Percentiles rank a stretch among this genome's conserved stretches.
Conservation (phyloP, 768 basidiomycete genomes). For the Tubosaeta sp. region DNA sequence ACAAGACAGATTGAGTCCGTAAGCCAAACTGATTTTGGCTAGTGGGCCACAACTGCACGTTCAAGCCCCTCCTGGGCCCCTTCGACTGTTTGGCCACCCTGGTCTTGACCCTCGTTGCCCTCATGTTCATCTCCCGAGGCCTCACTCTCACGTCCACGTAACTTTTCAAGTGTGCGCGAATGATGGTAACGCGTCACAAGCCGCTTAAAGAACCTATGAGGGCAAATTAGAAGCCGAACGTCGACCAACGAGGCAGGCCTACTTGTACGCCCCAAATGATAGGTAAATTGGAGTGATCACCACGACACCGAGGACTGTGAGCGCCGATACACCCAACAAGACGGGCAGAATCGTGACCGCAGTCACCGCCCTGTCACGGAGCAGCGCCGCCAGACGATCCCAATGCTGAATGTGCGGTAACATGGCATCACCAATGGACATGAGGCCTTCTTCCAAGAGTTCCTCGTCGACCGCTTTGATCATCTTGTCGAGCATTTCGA, state of each 20-base stretch:
- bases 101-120: background rate
- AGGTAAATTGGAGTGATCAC: constrained; percentile 5
- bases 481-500: constrained; percentile 17
- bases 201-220: background rate
- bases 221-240: background rate
- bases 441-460: constrained; percentile 9
- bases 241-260: background rate
- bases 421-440: constrained; percentile 12
- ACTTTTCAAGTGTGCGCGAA: background rate
- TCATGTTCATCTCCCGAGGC: background rate
- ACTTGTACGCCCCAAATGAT: constrained; percentile 4
- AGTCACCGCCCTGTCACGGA: background rate
- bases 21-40: too few species aligned
- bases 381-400: constrained; percentile 5
- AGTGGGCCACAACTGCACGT: too few species aligned
- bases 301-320: background rate
- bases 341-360: constrained; percentile 5
- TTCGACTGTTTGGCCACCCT: background rate
- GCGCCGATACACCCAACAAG: constrained; percentile 15
- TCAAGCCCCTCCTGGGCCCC: background rate
- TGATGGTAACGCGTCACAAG: background rate
- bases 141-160: background rate
- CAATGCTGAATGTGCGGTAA: constrained; percentile 18
- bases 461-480: constrained; percentile 14
- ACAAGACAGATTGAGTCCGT: too few species aligned